Percentiles rank a stretch among this genome's conserved stretches.
These are phyloP conservation scores for Trametes versicolor DNA, from an alignment of 1,284 basidiomycete species.

Conservation along the genomic window DNA sequence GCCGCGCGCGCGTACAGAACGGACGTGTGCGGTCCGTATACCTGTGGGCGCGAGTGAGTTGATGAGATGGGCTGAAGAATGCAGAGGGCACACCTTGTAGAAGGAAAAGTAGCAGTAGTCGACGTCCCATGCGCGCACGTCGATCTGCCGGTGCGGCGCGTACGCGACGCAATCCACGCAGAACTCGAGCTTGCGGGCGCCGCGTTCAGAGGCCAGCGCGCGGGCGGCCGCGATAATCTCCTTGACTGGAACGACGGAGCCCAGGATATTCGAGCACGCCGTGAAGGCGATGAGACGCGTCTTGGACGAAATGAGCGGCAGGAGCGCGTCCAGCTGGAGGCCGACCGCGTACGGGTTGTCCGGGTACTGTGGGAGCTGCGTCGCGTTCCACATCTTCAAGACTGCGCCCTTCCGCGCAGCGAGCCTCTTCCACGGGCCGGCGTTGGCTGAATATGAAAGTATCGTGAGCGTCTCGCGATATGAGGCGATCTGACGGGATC, in stretches of 20 bases:
- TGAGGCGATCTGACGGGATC: slow-evolving; percentile 7
- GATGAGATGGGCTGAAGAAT: not conserved
- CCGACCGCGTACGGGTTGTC: slow-evolving; percentile 74
- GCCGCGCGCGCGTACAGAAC: slow-evolving; percentile 66
- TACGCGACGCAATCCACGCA: slow-evolving; percentile 84
- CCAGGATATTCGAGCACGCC: slow-evolving; percentile 82
- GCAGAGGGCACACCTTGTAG: slow-evolving; percentile 69
- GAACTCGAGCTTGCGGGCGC: slow-evolving; percentile 71
- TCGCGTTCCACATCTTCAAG: slow-evolving; percentile 69
- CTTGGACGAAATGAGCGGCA: slow-evolving; percentile 67
- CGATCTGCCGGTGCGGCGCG: slow-evolving; percentile 76
- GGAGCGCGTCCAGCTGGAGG: slow-evolving; percentile 65
- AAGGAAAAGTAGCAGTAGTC: slow-evolving; percentile 79
- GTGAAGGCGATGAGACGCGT: slow-evolving; percentile 81
- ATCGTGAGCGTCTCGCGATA: not conserved
- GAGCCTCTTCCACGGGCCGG: slow-evolving; percentile 81
- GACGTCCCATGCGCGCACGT: slow-evolving; percentile 79
- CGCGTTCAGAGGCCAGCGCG: slow-evolving; percentile 58
- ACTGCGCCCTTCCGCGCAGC: slow-evolving; percentile 64
- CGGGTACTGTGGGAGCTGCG: slow-evolving; percentile 49
- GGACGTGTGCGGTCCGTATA: slow-evolving; percentile 80
- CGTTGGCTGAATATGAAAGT: slow-evolving; percentile 64
- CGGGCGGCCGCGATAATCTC: slow-evolving; percentile 63
- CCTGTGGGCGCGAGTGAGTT: slow-evolving; percentile 48
- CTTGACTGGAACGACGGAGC: slow-evolving; percentile 70